phyloP scores from a whole-genome alignment of 352 stramenopile genomes.

The Globisporangium acanthophoron region DNA sequence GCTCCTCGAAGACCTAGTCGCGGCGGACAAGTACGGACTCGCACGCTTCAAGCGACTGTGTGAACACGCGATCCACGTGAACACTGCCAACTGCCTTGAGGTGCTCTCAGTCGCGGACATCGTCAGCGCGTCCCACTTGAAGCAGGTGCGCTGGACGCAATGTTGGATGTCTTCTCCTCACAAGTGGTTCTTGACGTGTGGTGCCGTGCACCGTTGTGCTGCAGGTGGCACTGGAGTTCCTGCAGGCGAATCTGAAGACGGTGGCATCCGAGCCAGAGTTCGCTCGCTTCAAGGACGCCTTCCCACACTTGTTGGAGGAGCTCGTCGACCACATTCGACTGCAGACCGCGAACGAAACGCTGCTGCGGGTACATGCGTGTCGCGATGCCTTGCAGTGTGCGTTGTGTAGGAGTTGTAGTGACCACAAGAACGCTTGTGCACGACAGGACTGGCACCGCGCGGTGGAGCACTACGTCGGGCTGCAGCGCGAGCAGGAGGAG shows the following conservation, averaged over 20 bases:
- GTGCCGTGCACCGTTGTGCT: background rate
- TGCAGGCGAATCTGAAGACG: conserved; percentile 13
- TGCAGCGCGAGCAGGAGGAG: conserved; percentile 25
- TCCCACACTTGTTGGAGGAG: conserved; percentile 39
- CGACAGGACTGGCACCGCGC: conserved; percentile 31
- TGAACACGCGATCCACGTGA: conserved; percentile 46
- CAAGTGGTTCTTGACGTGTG: background rate
- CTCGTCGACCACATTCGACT: conserved; percentile 31
- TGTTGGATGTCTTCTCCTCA: background rate
- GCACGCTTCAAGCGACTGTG: conserved; percentile 63
- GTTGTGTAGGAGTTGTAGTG: background rate
- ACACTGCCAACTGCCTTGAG: conserved; percentile 42
- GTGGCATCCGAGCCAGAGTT: conserved; percentile 19
- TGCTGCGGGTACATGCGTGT: conserved; percentile 23
- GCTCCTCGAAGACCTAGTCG: conserved; percentile 71
- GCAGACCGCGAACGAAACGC: conserved; percentile 20
- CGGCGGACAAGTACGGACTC: conserved; percentile 67
- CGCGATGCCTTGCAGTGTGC: background rate
- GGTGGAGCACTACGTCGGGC: conserved; percentile 16
- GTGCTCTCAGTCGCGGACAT: conserved; percentile 58
- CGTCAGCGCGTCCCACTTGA: conserved; percentile 48
- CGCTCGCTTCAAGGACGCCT: conserved; percentile 21
- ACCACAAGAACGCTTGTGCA: background rate
- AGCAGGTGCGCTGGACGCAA: conserved; percentile 22
- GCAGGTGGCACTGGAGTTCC: conserved; percentile 15